A percentile compares a stretch with the other conserved stretches of the same genome.
Evolutionary conservation across 2,329 filamentous ascomycete genomes (phyloP).

Genomic region (Magnaporthiopsis rhizophila): DNA sequence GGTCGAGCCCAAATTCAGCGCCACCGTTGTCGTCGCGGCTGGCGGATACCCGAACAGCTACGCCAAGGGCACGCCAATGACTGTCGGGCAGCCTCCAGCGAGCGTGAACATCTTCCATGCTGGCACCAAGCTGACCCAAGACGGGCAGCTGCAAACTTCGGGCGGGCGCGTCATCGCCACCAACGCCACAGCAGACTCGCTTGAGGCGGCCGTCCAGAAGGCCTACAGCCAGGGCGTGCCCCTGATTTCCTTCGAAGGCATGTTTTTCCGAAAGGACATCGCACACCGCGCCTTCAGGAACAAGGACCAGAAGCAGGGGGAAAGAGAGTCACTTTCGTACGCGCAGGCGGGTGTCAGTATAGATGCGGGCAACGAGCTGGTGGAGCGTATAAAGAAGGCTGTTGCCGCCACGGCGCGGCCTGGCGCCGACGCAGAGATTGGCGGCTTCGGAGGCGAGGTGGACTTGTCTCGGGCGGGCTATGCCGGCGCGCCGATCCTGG

Average conservation of each 20-base stretch:
- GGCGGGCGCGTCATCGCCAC: slow-evolving; percentile 91
- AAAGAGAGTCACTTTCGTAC: slow-evolving; percentile 66
- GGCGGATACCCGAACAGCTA: slow-evolving; percentile 87
- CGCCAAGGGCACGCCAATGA: slow-evolving; percentile 63
- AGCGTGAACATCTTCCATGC: slow-evolving; percentile 85
- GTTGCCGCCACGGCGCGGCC: slow-evolving; percentile 79
- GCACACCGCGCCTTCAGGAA: slow-evolving; percentile 64
- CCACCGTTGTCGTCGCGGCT: slow-evolving; percentile 89
- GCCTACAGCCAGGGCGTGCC: slow-evolving; percentile 74
- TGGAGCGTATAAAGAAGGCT: slow-evolving; percentile 82
- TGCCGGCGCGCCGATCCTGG: slow-evolving; percentile 65
- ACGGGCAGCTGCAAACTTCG: slow-evolving; percentile 60
- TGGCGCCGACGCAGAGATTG: slow-evolving; percentile 87
- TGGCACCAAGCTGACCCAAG: slow-evolving; percentile 61
- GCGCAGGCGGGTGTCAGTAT: slow-evolving; percentile 91
- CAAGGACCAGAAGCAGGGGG: slow-evolving; percentile 20
- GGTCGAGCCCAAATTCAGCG: slow-evolving; percentile 63
- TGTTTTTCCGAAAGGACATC: slow-evolving; percentile 92
- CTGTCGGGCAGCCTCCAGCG: slow-evolving; percentile 34
- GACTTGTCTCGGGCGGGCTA: slow-evolving; percentile 71
- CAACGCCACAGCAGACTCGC: slow-evolving; percentile 64
- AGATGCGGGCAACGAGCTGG: slow-evolving; percentile 86
- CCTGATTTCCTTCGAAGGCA: slow-evolving; percentile 73
- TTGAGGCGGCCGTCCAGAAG: slow-evolving; percentile 75
- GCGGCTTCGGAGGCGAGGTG: slow-evolving; percentile 87